Evolutionary conservation across 805 yeast species (phyloP).

Genomic region (Dipodascus albidus): DNA sequence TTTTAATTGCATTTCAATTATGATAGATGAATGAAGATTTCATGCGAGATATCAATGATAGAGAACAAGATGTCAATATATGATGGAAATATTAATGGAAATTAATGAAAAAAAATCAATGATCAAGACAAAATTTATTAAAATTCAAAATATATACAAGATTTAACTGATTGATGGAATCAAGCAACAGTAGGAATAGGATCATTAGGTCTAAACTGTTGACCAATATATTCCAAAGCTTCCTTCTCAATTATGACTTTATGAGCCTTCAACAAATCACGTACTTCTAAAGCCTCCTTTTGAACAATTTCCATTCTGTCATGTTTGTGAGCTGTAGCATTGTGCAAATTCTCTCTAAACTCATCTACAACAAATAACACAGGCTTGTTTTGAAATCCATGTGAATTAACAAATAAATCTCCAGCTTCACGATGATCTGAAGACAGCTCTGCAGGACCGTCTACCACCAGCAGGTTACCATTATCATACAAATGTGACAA

Average conservation of each 20-base stretch:
- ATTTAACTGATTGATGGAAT: too few species aligned
- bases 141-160: not conserved
- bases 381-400: constrained; percentile 12
- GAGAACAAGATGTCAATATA: too few species aligned
- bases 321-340: constrained; percentile 38
- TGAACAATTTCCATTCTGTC: constrained; percentile 51
- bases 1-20: too few species aligned
- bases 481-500: constrained; percentile 67
- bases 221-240: constrained; percentile 51
- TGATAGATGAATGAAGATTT: too few species aligned
- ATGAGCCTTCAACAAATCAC: constrained; percentile 73
- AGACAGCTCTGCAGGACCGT: constrained; percentile 32
- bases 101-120: too few species aligned
- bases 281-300: constrained; percentile 70
- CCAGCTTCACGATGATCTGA: constrained; percentile 32
- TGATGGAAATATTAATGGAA: too few species aligned
- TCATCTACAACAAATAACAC: constrained; percentile 52
- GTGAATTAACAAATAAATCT: constrained; percentile 39
- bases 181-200: not conserved
- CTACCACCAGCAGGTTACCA: constrained; percentile 64
- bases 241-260: constrained; percentile 59
- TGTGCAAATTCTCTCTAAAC: constrained; percentile 47
- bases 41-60: too few species aligned
- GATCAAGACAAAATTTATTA: not conserved
- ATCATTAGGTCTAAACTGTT: not conserved